A percentile compares a stretch with the other conserved stretches of the same genome.
These are phyloP conservation scores for Rhodotorula sp. DNA, from an alignment of 1,284 basidiomycete genomes.

Conservation along the genomic window DNA sequence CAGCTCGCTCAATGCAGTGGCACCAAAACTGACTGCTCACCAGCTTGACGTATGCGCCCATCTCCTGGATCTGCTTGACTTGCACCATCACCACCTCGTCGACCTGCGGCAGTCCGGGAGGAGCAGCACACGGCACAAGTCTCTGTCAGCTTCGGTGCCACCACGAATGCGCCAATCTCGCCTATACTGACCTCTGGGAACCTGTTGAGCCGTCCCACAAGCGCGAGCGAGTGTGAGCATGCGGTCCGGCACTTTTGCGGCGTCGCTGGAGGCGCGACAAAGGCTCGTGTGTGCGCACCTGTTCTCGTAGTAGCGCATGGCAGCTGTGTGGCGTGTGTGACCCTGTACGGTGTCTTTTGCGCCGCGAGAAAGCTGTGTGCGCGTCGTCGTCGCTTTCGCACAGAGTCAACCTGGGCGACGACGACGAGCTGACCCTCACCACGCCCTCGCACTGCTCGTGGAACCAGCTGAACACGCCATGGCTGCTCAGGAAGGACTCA, in stretches of 20 bases:
- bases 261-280: neutral
- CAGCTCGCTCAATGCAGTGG: neutral
- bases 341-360: neutral
- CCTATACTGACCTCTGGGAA: slow-evolving; percentile 52
- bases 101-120: slow-evolving; percentile 55
- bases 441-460: neutral
- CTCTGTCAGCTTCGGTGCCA: neutral
- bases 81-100: slow-evolving; percentile 99
- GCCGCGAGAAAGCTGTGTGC: no score
- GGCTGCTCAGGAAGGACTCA: slow-evolving; percentile 18
- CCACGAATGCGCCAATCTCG: neutral
- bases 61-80: slow-evolving; percentile 97
- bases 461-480: neutral
- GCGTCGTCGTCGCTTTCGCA: no score
- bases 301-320: slow-evolving; percentile 33
- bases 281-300: slow-evolving; percentile 7
- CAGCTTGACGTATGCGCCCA: slow-evolving; percentile 99
- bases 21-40: slow-evolving; percentile 55
- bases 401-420: no score
- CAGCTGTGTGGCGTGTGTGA: neutral
- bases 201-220: slow-evolving; percentile 9
- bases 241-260: neutral
- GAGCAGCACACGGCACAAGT: neutral
- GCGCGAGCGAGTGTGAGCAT: neutral
- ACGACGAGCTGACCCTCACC: neutral